Evolutionary conservation across 345 rosid genomes (phyloP).

Genomic region (Cardamine resedifolia): DNA sequence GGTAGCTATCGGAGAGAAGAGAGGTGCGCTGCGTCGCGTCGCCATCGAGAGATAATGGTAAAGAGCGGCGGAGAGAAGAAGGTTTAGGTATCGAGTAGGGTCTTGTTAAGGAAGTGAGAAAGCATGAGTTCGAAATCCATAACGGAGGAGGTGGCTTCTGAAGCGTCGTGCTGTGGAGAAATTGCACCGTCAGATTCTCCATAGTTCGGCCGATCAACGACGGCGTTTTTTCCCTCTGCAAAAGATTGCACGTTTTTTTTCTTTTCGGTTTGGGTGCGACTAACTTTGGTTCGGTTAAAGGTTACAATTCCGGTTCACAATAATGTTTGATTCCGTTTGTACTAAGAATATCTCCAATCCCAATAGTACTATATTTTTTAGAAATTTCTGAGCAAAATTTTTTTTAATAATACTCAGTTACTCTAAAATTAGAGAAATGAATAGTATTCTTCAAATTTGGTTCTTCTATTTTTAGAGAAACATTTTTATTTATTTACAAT

Average conservation of each 20-base stretch:
- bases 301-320: neutral
- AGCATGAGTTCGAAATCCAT: slow-evolving; percentile 20
- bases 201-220: neutral
- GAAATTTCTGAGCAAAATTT: too few species aligned
- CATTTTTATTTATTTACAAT: too few species aligned
- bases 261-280: neutral
- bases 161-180: slow-evolving; percentile 16
- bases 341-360: too few species aligned
- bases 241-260: neutral
- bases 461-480: too few species aligned
- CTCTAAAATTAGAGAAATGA: too few species aligned
- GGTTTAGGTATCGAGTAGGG: slow-evolving; percentile 2
- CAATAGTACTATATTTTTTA: too few species aligned
- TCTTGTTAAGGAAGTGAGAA: slow-evolving; percentile 5
- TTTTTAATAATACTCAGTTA: too few species aligned
- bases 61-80: slow-evolving; percentile 18
- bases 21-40: slow-evolving; percentile 41
- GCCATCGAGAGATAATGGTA: slow-evolving; percentile 19
- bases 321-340: neutral
- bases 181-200: slow-evolving; percentile 35
- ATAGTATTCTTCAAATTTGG: too few species aligned
- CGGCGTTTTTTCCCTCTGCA: neutral
- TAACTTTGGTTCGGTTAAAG: neutral
- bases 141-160: slow-evolving; percentile 12
- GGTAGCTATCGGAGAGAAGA: slow-evolving; percentile 45